phyloP scores from a whole-genome alignment of 495 filamentous ascomycete species.

The Neurospora sp. region DNA sequence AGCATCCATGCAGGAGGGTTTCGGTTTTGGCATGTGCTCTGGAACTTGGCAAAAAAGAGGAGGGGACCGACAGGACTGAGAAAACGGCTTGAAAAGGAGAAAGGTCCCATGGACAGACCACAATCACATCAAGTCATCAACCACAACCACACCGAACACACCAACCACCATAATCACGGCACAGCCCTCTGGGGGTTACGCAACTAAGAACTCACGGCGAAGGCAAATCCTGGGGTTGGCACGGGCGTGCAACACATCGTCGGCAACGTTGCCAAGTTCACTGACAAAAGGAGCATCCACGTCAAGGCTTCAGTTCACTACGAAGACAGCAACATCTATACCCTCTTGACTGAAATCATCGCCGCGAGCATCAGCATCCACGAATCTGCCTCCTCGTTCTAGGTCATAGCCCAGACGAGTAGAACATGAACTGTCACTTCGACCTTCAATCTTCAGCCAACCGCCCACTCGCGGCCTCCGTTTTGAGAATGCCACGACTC shows the following conservation, averaged over 20 bases:
- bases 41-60: background rate
- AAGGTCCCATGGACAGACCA: background rate
- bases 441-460: background rate
- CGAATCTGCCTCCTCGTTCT: conserved; percentile 50
- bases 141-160: background rate
- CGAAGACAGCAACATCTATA: conserved; percentile 32
- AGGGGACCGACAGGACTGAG: background rate
- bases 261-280: conserved; percentile 40
- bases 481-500: background rate
- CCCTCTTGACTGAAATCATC: conserved; percentile 49
- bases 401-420: background rate
- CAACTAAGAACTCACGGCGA: background rate
- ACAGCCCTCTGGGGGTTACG: background rate
- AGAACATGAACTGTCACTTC: background rate
- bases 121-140: background rate
- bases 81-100: background rate
- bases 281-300: conserved; percentile 30
- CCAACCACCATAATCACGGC: background rate
- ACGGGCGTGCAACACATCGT: conserved; percentile 33
- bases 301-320: conserved; percentile 21
- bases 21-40: background rate
- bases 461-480: background rate
- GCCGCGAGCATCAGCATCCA: conserved; percentile 73
- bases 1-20: background rate
- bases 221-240: background rate